These are phyloP conservation scores for Hypoxylon sp. DNA, from an alignment of 2,329 filamentous ascomycete species.

Conservation along the genomic window DNA sequence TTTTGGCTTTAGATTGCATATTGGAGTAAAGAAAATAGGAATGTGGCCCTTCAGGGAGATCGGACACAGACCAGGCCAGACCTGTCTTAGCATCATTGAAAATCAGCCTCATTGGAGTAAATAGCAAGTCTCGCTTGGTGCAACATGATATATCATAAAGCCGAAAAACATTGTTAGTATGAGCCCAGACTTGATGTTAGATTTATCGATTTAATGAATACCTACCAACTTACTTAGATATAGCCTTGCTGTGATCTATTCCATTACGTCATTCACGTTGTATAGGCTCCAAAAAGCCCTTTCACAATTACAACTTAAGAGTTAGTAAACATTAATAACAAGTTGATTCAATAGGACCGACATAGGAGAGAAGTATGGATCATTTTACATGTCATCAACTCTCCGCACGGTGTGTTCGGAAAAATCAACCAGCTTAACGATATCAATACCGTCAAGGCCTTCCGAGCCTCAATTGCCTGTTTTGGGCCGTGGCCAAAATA, in stretches of 20 bases:
- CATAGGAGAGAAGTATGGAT: too few species aligned
- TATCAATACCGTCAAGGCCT: not conserved
- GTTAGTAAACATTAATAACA: not conserved
- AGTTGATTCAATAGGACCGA: not conserved
- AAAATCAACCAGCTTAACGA: not conserved
- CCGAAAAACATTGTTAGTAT: not conserved
- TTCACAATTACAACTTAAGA: not conserved
- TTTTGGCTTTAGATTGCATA: too few species aligned
- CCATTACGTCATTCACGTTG: not conserved
- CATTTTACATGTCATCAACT: too few species aligned
- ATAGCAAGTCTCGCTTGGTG: constrained; percentile 1
- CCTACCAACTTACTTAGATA: too few species aligned
- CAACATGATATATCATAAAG: constrained; percentile 6
- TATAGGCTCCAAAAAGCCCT: not conserved
- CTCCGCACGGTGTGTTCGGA: not conserved
- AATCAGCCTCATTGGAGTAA: constrained; percentile 2
- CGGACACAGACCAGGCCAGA: not conserved
- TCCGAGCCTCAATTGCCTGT: not conserved
- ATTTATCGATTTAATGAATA: not conserved
- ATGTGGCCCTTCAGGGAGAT: not conserved
- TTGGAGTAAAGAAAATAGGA: not conserved
- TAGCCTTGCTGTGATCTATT: not conserved
- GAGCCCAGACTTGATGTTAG: too few species aligned
- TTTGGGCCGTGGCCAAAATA: not conserved
- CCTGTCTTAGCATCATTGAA: not conserved